phyloP scores from a whole-genome alignment of 305 asterid genomes.

The Solanum aculeatissimum region DNA sequence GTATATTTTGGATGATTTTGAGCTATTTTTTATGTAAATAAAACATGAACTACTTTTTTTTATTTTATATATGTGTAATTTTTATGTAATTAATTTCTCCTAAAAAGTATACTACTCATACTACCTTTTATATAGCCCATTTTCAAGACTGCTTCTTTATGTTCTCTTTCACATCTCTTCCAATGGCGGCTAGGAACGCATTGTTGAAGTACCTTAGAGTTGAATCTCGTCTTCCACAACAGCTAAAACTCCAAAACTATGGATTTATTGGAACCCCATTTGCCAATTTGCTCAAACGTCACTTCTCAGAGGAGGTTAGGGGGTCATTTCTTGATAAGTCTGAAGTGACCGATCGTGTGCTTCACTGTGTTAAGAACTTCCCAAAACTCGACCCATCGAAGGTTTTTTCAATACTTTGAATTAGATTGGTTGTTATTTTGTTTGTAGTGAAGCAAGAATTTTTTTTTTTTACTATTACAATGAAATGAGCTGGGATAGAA shows the following conservation, averaged over 20 bases:
- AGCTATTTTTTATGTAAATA: too few relatives aligned
- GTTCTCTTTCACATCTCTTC: not conserved
- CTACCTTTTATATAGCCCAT: not conserved
- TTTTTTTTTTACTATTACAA: not conserved
- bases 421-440: not conserved
- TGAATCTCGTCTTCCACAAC: conserved; percentile 8
- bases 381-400: conserved; percentile 59
- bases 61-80: too few relatives aligned
- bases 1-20: too few relatives aligned
- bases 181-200: conserved; percentile 45
- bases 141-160: not conserved
- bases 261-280: conserved; percentile 19
- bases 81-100: too few relatives aligned
- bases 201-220: conserved; percentile 43
- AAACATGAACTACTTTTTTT: too few relatives aligned
- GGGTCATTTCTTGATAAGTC: conserved; percentile 59
- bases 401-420: conserved; percentile 5
- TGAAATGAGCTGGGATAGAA: not conserved
- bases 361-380: conserved; percentile 36
- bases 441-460: not conserved
- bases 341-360: conserved; percentile 59
- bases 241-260: conserved; percentile 1
- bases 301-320: conserved; percentile 38
- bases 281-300: conserved; percentile 27
- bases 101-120: too few relatives aligned